Evolutionary conservation across 1,139 yeast genomes (phyloP).

Genomic region (Debaryomycetaceae sp.): DNA sequence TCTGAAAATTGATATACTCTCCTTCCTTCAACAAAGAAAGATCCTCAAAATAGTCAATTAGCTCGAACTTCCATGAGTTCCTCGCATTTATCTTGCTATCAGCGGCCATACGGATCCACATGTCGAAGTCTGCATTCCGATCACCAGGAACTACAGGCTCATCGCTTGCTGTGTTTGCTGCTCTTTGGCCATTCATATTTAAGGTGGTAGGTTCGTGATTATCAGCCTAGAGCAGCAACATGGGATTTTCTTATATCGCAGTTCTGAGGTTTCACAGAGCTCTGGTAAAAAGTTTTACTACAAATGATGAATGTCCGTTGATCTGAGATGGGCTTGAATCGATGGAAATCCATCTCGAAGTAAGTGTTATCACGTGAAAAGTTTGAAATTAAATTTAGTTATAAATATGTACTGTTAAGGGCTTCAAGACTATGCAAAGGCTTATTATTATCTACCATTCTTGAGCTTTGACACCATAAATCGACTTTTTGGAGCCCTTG

Average conservation of each 20-base stretch:
- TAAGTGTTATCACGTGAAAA: too few species aligned
- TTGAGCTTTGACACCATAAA: conserved; percentile 67
- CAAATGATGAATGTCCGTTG: too few species aligned
- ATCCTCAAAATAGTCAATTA: conserved; percentile 77
- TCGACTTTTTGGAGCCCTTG: conserved; percentile 65
- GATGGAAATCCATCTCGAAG: too few species aligned
- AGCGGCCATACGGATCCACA: conserved; percentile 87
- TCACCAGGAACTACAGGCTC: not conserved
- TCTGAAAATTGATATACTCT: conserved; percentile 40
- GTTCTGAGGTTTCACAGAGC: too few species aligned
- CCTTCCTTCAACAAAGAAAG: conserved; percentile 44
- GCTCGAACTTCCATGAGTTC: conserved; percentile 70
- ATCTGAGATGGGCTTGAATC: too few species aligned
- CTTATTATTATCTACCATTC: conserved; percentile 54
- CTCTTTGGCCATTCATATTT: not conserved
- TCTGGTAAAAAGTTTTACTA: too few species aligned
- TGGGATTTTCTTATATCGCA: too few species aligned
- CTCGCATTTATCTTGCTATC: conserved; percentile 72
- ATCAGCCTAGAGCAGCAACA: not conserved
- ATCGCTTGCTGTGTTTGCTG: not conserved
- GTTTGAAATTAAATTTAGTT: too few species aligned
- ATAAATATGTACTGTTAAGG: too few species aligned
- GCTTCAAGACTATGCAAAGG: too few species aligned
- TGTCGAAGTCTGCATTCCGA: conserved; percentile 54
- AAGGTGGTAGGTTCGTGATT: not conserved